Conservation (phyloP, 495 filamentous ascomycete genomes). For the Tuber calosporum region DNA sequence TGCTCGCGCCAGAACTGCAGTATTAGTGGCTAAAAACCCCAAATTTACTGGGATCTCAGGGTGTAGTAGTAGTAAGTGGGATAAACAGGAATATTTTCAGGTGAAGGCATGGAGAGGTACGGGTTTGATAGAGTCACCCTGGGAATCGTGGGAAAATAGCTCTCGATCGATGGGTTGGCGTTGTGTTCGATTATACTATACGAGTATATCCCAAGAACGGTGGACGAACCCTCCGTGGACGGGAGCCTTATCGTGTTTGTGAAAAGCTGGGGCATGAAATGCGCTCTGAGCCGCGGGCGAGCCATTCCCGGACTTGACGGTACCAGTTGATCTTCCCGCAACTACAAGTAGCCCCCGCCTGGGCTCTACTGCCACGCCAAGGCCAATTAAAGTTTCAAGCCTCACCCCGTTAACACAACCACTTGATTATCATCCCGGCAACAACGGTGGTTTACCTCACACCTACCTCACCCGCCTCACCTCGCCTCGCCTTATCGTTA, state of each 20-base stretch:
- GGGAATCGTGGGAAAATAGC: background rate
- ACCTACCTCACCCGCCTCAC: background rate
- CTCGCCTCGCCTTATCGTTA: background rate
- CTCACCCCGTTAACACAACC: slow-evolving; percentile 13
- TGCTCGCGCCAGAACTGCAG: too few relatives aligned
- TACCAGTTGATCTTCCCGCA: background rate
- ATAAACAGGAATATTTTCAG: too few relatives aligned
- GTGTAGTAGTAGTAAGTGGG: background rate
- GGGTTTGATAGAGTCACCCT: background rate
- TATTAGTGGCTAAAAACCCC: too few relatives aligned
- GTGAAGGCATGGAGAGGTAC: background rate
- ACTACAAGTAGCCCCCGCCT: background rate
- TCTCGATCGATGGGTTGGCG: background rate
- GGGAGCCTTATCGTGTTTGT: background rate
- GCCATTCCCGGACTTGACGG: background rate
- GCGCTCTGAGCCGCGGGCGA: background rate
- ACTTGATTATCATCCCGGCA: slow-evolving; percentile 6
- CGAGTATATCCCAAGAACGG: background rate
- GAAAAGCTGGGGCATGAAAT: background rate
- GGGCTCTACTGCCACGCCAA: slow-evolving; percentile 8
- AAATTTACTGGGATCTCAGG: background rate
- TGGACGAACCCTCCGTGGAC: background rate
- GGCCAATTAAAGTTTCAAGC: slow-evolving; percentile 38
- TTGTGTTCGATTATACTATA: background rate
- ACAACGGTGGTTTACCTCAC: slow-evolving; percentile 2